Conservation (phyloP, 2,329 filamentous ascomycete species). For the Fusarium neocosmosporiellum region DNA sequence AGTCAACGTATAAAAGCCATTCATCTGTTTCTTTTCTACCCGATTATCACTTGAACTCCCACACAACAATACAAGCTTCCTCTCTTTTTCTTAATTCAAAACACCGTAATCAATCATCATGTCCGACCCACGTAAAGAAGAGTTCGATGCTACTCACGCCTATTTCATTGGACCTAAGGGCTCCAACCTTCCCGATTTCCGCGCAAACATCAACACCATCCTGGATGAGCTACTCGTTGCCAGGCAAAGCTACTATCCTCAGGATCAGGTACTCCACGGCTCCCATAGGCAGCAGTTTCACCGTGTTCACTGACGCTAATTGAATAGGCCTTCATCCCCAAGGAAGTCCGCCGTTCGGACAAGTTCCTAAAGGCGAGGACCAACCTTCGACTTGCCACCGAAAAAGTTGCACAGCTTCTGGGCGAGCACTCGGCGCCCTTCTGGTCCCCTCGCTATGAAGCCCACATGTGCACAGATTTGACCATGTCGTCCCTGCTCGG, state of each 20-base stretch:
- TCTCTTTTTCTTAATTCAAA: too few species aligned
- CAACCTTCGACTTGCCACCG: constrained; percentile 50
- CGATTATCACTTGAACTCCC: neutral
- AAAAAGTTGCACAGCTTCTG: constrained; percentile 51
- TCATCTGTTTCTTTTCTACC: too few species aligned
- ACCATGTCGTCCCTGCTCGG: constrained; percentile 57
- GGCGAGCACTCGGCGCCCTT: constrained; percentile 58
- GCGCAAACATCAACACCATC: constrained; percentile 52
- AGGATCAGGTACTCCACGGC: constrained; percentile 45
- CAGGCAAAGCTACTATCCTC: constrained; percentile 49
- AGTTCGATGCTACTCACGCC: constrained; percentile 44
- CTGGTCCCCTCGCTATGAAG: constrained; percentile 59
- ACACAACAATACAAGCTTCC: neutral
- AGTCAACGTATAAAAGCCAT: neutral
- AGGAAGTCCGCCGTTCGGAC: constrained; percentile 47
- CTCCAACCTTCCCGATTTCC: constrained; percentile 54
- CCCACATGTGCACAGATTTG: constrained; percentile 59
- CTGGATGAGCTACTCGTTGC: constrained; percentile 51
- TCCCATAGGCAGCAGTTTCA: neutral
- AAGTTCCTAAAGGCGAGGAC: constrained; percentile 49
- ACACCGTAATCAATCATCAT: neutral
- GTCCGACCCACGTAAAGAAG: constrained; percentile 20
- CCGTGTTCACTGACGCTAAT: neutral
- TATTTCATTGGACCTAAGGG: constrained; percentile 58
- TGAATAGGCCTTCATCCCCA: constrained; percentile 50